Base-by-base conservation (phyloP, 1,284 basidiomycete genomes). In the Ceratobasidium sp. region DNA sequence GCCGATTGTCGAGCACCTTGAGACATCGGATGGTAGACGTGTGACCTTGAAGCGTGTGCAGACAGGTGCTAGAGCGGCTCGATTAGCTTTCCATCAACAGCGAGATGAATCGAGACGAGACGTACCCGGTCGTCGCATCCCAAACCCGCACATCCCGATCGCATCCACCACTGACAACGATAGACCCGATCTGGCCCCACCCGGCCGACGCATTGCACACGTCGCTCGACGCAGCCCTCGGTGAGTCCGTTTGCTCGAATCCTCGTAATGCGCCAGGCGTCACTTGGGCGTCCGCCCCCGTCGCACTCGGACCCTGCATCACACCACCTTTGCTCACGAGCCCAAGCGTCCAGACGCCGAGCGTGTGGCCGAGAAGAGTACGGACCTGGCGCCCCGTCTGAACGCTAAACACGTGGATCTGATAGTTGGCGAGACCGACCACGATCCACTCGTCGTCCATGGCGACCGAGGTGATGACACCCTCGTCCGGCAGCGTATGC, bases 101-200 rank as follows among this genome's bases (percentile, higher is more conserved):
- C n/a, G n/a, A n/a, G 32, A 57, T 57, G 53, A 14, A 36, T 28
- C 16, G 30, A 18, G 41, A 73, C 48, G 52, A 73, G 4, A 83
- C 86, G 75, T 79, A 94, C 90, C 93, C 95, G 5, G 92, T 90
- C 60, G 86, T 84, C 34, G 93, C 86, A 78, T 98, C 94, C 97
- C 97, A 99, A 0, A 98, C 94, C 41, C 92, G 86, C 18, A 98
- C 84, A 62, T 89, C 87, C 77, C 96, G 91, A 79, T 98, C 96
- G 77, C 96, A 97, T 5, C 94, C 96, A 0, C 93, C 96, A 73
- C 90, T 94, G n/a, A 98, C 90, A 6, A 97, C 89, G 1, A 97
- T 82, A 3, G 93, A 85, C 46, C 85, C 85, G 21, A 82, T 80
- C 76, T 88, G 86, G 1, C 89, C 89, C 86, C 88, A 92, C 1